Percentiles rank a stretch among this genome's conserved stretches.
phyloP scores from a whole-genome alignment of 129 eudicot species.

The Dittrichia graveolens region DNA sequence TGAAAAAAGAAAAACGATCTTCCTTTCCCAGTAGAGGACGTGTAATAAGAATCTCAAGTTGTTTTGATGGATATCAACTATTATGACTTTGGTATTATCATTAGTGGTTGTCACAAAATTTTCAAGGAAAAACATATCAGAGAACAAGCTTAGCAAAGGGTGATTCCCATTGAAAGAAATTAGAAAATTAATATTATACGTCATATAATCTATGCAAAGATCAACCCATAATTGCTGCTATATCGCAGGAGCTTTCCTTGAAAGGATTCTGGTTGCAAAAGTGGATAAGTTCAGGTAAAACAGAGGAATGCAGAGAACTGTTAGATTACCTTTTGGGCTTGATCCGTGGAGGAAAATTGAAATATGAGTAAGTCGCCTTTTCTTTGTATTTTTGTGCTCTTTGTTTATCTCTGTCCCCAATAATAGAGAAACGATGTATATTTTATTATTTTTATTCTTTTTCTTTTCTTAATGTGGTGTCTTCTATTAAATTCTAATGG shows the following conservation, averaged over 20 bases:
- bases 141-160: too few relatives aligned
- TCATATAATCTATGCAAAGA: not conserved
- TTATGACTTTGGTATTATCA: too few relatives aligned
- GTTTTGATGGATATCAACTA: too few relatives aligned
- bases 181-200: not conserved
- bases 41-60: too few relatives aligned
- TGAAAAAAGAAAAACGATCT: too few relatives aligned
- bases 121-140: too few relatives aligned
- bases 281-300: constrained; percentile 66
- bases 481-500: not conserved
- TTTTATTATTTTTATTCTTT: not conserved
- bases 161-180: too few relatives aligned
- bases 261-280: constrained; percentile 98
- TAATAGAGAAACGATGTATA: not conserved
- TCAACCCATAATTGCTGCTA: constrained; percentile 3
- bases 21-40: too few relatives aligned
- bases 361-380: constrained; percentile 65
- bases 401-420: not conserved
- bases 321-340: constrained; percentile 75
- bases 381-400: not conserved
- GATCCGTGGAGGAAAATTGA: constrained; percentile 67
- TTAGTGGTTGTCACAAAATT: too few relatives aligned
- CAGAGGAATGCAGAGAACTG: constrained; percentile 60
- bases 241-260: constrained; percentile 75
- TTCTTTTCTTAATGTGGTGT: not conserved